A percentile compares a stretch with the other conserved stretches of the same genome.
Evolutionary conservation across 2,329 filamentous ascomycete genomes (phyloP).

Genomic region (Diaporthe ampelina): DNA sequence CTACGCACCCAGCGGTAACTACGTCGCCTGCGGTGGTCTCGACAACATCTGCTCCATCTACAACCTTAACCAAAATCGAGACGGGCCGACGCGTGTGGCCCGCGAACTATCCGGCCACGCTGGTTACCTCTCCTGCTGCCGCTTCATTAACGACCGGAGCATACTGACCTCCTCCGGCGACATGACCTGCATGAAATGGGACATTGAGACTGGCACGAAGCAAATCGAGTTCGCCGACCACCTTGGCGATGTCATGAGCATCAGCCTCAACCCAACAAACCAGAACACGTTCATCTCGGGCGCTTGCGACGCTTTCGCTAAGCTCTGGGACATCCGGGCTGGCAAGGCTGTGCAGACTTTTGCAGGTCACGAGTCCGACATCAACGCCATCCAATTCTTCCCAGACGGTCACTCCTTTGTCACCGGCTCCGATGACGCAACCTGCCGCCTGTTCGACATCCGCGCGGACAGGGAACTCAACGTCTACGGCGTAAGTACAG

Average conservation of each 20-base stretch:
- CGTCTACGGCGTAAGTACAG: constrained; percentile 73
- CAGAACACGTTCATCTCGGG: constrained; percentile 99
- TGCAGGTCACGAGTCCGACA: constrained; percentile 97
- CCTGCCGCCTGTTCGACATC: constrained; percentile 97
- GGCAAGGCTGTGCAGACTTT: constrained; percentile 99
- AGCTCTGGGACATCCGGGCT: constrained; percentile 98
- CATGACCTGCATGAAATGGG: constrained; percentile 99
- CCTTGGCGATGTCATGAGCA: constrained; percentile 98
- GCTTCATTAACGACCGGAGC: constrained; percentile 98
- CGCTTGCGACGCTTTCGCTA: constrained; percentile 97
- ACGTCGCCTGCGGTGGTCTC: constrained; percentile 96
- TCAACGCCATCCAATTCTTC: constrained; percentile 99
- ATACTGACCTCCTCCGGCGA: constrained; percentile 98
- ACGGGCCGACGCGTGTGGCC: constrained; percentile 96
- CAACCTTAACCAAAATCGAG: constrained; percentile 93
- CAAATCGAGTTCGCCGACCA: constrained; percentile 99
- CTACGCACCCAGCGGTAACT: constrained; percentile 98
- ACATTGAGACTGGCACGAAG: constrained; percentile 97
- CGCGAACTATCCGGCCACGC: constrained; percentile 97
- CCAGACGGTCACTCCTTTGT: constrained; percentile 98
- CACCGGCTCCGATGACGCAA: constrained; percentile 97
- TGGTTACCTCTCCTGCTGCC: constrained; percentile 97
- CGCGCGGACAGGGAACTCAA: constrained; percentile 88
- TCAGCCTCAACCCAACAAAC: constrained; percentile 99
- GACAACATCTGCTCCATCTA: constrained; percentile 99